A percentile compares a stretch with the other conserved stretches of the same genome.
Evolutionary conservation across 192 early-diverging fungal species (phyloP).

Genomic region (Rhizoclosmatium sp.): DNA sequence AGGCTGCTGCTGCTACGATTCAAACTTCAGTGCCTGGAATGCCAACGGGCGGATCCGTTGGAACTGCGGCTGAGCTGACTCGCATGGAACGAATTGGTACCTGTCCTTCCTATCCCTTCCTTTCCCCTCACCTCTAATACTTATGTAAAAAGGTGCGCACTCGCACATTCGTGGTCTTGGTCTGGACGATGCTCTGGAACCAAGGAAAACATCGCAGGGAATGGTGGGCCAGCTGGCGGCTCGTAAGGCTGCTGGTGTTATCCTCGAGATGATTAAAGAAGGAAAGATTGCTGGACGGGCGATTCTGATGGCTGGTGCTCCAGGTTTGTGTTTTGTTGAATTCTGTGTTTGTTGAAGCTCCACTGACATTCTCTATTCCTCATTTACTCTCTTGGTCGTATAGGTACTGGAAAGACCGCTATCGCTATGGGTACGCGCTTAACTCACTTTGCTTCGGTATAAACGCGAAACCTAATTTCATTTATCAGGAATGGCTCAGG

Average conservation of each 20-base stretch:
- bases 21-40: conserved; percentile 26
- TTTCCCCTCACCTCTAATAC: neutral
- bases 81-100: conserved; percentile 86
- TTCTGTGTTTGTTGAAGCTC: neutral
- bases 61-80: conserved; percentile 64
- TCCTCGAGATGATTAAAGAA: conserved; percentile 96
- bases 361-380: neutral
- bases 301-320: conserved; percentile 97
- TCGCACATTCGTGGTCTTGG: conserved; percentile 98
- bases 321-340: conserved; percentile 42
- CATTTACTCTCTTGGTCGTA: neutral
- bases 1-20: conserved; percentile 1
- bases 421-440: conserved; percentile 92
- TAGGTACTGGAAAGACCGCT: conserved; percentile 97
- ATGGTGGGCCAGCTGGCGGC: conserved; percentile 98
- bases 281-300: conserved; percentile 97
- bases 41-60: neutral
- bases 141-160: conserved; percentile 80
- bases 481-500: conserved; percentile 83
- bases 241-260: conserved; percentile 95
- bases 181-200: conserved; percentile 92
- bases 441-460: conserved; percentile 2
- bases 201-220: conserved; percentile 84
- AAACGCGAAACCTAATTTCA: neutral
- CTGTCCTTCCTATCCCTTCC: neutral